A percentile compares a stretch with the other conserved stretches of the same genome.
Evolutionary conservation across 805 yeast genomes (phyloP).

Genomic region (Lachancea quebecensis): DNA sequence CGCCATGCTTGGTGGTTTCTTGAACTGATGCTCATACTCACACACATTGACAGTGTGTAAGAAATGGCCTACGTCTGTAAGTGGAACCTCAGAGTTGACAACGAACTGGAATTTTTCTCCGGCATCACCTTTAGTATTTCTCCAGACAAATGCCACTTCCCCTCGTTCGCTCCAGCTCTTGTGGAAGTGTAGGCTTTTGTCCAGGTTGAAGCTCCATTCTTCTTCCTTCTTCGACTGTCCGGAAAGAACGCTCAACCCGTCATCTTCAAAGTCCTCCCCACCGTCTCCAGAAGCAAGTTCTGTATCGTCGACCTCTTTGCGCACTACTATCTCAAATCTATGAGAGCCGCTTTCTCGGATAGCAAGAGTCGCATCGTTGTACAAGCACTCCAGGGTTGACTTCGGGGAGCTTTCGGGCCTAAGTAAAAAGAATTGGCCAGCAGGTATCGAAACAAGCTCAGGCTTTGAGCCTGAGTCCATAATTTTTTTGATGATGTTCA

Average conservation of each 20-base stretch:
- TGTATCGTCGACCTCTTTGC: constrained; percentile 64
- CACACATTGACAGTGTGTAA: constrained; percentile 57
- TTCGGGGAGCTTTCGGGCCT: constrained; percentile 78
- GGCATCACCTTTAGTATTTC: constrained; percentile 73
- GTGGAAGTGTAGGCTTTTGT: constrained; percentile 51
- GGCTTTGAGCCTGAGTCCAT: constrained; percentile 51
- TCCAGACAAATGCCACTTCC: constrained; percentile 63
- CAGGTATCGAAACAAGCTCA: constrained; percentile 61
- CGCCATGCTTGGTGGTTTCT: constrained; percentile 42
- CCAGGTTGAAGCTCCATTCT: constrained; percentile 66
- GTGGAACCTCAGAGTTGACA: constrained; percentile 52
- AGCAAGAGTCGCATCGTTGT: constrained; percentile 69
- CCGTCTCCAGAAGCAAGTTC: constrained; percentile 44
- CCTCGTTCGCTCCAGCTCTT: constrained; percentile 48
- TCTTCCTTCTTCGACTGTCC: constrained; percentile 38
- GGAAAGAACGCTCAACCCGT: constrained; percentile 30
- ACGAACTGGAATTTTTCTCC: constrained; percentile 82
- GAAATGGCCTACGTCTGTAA: constrained; percentile 51
- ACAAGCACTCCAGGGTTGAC: constrained; percentile 77
- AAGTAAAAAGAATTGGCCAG: constrained; percentile 70
- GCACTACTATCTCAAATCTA: constrained; percentile 64
- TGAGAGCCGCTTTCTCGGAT: constrained; percentile 62
- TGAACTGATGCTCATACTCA: constrained; percentile 69
- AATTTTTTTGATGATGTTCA: constrained; percentile 70
- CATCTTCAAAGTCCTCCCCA: constrained; percentile 39